phyloP scores from a whole-genome alignment of 371 early-diverging fungal species.

The Entomophthora muscae region DNA sequence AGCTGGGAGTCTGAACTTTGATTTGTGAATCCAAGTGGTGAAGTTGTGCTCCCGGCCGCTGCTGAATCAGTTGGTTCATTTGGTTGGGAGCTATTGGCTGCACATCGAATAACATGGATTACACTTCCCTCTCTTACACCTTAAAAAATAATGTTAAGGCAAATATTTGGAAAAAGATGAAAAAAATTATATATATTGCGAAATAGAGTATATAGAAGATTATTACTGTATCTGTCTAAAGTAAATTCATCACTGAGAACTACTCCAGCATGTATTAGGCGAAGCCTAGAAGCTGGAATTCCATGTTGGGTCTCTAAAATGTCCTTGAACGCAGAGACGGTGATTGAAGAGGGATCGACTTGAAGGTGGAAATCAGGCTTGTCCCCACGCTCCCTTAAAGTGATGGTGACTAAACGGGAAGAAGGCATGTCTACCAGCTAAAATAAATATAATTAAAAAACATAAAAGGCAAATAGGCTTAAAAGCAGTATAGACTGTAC shows the following conservation, averaged over 20 bases:
- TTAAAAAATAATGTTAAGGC: constrained; percentile 9
- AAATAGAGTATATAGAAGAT: constrained; percentile 7
- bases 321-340: neutral
- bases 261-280: neutral
- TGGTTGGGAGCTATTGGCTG: constrained; percentile 23
- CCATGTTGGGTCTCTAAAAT: neutral
- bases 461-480: neutral
- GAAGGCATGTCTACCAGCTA: neutral
- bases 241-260: neutral
- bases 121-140: constrained; percentile 35
- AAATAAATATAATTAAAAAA: neutral
- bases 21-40: neutral
- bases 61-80: constrained; percentile 11
- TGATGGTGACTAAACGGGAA: neutral
- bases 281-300: neutral
- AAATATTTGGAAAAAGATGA: neutral
- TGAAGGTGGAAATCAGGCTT: neutral
- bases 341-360: constrained; percentile 2
- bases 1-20: neutral
- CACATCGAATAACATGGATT: constrained; percentile 36
- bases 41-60: neutral
- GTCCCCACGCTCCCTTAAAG: neutral
- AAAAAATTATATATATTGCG: neutral
- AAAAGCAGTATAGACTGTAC: neutral
- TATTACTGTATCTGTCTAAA: neutral